Base-by-base conservation (phyloP, 768 basidiomycete genomes). In the Pleurotus platypus region DNA sequence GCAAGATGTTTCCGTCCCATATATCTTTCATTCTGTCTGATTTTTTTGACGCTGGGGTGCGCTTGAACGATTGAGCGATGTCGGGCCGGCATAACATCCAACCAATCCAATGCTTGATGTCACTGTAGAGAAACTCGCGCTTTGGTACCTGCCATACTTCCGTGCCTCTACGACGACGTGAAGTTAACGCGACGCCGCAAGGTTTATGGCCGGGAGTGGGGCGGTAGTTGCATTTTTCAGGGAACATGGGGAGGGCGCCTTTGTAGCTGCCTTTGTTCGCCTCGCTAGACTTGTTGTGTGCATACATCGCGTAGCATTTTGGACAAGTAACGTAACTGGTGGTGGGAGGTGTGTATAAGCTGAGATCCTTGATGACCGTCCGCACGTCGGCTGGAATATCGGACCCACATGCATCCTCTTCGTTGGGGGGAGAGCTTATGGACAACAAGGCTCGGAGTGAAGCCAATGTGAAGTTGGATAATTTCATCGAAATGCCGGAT, bases 11-110 rank as follows among this genome's bases (percentile, higher is more conserved):
- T 1, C 65, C 69, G 47, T 71, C 67, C 53, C 64, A 67, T 4
- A 72, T 66, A 48, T 73, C 70, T 7, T 16, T 26, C 51, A 67
- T 60, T 4, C 63, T 58, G 7, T 50, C 51, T 6, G 2, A n/a
- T 12, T 43, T 9, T 4, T 56, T 55, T 38, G 59, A 16, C 16
- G 45, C 27, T 5, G 20, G 60, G 55, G 42, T 55, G 3, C 37
- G 46, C 35, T 73, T 68, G 58, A 76, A 63, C 5, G 56, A 56
- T 2, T 61, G 58, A 50, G 72, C 70, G 12, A 68, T 63, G 0
- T 66, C 72, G 0, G 59, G 62, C 3, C 57, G 55, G 18, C 61
- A 66, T 7, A 69, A 51, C 20, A 76, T 35, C 2, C 62, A n/a
- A 0, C 57, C 67, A 4, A 72, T 16, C 59, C 69, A 76, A 8